A percentile compares a stretch with the other conserved stretches of the same genome.
Evolutionary conservation across 345 rosid genomes (phyloP).

Genomic region (Diplotaxis tenuifolia): DNA sequence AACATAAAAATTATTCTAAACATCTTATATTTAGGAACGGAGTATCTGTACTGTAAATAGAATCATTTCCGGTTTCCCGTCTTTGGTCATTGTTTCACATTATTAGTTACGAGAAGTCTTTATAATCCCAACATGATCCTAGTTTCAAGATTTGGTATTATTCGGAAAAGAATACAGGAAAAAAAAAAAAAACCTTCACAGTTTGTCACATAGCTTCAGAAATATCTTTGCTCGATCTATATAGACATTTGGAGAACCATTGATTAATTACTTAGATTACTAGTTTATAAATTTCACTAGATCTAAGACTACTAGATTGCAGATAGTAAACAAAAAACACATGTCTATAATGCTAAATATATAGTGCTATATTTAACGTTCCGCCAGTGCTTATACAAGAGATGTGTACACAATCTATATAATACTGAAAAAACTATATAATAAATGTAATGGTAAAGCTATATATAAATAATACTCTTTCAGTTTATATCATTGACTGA

Average conservation of each 20-base stretch:
- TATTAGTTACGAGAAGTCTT: slow-evolving; percentile 22
- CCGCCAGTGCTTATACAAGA: background rate
- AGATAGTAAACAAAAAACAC: background rate
- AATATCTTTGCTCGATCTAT: background rate
- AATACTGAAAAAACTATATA: background rate
- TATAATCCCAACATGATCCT: slow-evolving; percentile 35
- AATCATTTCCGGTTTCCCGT: slow-evolving; percentile 34
- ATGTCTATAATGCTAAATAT: background rate
- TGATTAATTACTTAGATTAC: slow-evolving; percentile 1
- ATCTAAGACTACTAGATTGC: background rate
- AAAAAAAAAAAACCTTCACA: background rate
- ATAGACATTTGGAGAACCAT: background rate
- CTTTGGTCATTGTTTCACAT: slow-evolving; percentile 31
- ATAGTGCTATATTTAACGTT: background rate
- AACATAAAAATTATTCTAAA: too few relatives aligned
- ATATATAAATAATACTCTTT: too few relatives aligned
- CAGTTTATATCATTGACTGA: too few relatives aligned
- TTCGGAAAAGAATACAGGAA: slow-evolving; percentile 16
- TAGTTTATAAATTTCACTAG: background rate
- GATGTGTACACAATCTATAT: background rate
- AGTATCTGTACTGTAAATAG: background rate
- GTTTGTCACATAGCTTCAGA: slow-evolving; percentile 17
- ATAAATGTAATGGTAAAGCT: too few relatives aligned
- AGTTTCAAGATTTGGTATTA: slow-evolving; percentile 34
- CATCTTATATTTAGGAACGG: too few relatives aligned